Base-by-base conservation (phyloP, 1,139 yeast genomes). In the Saccharomyces uvarum region DNA sequence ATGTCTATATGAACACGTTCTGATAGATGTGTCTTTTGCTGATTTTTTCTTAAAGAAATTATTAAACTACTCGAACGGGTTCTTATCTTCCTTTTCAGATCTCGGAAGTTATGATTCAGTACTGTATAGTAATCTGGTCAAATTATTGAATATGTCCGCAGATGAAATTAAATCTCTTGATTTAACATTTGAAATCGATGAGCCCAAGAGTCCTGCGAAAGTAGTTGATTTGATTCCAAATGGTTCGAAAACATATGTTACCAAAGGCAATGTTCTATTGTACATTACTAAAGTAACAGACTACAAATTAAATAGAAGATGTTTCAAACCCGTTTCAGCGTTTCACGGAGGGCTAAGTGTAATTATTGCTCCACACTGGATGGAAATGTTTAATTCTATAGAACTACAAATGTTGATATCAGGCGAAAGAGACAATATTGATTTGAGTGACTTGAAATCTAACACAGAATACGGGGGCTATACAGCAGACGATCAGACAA, bases 401-500 rank as follows among this genome's bases (percentile, higher is more conserved):
- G 99, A 93, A 66, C 72, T 91, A 26, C 97, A 89, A 67, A 83
- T 84, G 77, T 75, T 95, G 42, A 85, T 93, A 2, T 86, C 96
- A 9, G 97, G 97, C 7, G 95, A 89, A 1, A 81, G 78, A 29
- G 75, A 77, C 46, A 86, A 83, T 56, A 78, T 93, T 26, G 82
- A 90, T 67, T 70, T 91, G 5, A 74, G 76, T 1, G 97, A 93
- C 63, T 78, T 95, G 73, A 76, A 76, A 56, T 61, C 63, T 0
- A 78, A 89, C 67, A 82, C 85, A 0, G 84, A 75, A 38, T 82
- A 85, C 60, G 88, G 88, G 4, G 96, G 93, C 0, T 91, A 75
- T 64, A 62, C 70, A 8, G 81, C 74, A n/a, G 69, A 70, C 11
- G 89, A 86, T 65, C 57, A 68, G 14, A 86, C 89, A 0, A 75